These are phyloP conservation scores for Waltergamsia citrina DNA, from an alignment of 2,329 filamentous ascomycete genomes.

Conservation along the genomic window DNA sequence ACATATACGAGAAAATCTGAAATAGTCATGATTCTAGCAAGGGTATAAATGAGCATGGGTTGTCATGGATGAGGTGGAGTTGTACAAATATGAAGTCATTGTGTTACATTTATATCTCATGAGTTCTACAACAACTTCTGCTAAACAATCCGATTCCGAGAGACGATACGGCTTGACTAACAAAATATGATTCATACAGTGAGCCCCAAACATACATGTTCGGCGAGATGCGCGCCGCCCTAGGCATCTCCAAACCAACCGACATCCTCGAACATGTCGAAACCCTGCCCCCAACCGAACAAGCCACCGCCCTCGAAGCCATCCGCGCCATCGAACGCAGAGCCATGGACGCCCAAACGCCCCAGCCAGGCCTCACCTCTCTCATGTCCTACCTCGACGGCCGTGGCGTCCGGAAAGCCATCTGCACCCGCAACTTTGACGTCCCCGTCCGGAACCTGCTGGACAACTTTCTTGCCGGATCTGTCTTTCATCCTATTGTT, in stretches of 20 bases:
- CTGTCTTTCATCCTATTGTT: conserved; percentile 67
- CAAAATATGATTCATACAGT: conserved; percentile 38
- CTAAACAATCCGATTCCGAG: neutral
- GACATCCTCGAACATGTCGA: conserved; percentile 92
- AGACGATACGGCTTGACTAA: no score
- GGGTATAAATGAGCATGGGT: no score
- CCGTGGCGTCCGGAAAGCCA: conserved; percentile 61
- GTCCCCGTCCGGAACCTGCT: conserved; percentile 67
- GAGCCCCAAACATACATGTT: conserved; percentile 97
- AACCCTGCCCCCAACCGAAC: conserved; percentile 50
- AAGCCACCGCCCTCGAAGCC: conserved; percentile 57
- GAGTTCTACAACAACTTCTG: no score
- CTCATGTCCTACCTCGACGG: conserved; percentile 78
- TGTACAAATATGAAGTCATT: no score
- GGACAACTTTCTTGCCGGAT: conserved; percentile 58
- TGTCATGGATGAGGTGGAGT: no score
- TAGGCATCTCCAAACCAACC: conserved; percentile 59
- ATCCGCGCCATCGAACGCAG: conserved; percentile 71
- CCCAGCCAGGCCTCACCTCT: conserved; percentile 68
- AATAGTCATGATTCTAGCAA: no score
- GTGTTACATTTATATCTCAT: no score
- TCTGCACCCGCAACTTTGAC: conserved; percentile 93
- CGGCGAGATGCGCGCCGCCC: conserved; percentile 65
- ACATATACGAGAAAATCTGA: no score
- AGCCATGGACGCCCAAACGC: conserved; percentile 71